Conservation (phyloP, 768 basidiomycete genomes). For the Sutorius australiensis region DNA sequence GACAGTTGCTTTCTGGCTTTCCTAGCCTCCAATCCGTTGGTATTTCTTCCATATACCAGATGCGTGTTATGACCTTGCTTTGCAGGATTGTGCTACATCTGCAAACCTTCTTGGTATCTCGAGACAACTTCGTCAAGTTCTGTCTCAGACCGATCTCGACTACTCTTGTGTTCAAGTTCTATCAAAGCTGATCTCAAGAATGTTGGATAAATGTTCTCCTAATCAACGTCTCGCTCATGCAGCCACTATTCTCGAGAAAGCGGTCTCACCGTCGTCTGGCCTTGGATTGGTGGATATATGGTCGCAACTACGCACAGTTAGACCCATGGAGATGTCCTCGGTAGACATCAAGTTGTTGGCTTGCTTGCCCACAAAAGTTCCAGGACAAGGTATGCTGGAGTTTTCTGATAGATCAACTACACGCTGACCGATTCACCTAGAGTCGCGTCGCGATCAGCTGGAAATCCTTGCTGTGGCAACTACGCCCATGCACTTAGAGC, state of each 20-base stretch:
- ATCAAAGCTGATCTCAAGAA: constrained; percentile 47
- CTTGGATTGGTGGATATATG: constrained; percentile 71
- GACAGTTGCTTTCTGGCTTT: constrained; percentile 16
- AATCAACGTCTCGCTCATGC: constrained; percentile 34
- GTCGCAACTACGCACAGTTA: constrained; percentile 40
- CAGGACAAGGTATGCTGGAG: constrained; percentile 11
- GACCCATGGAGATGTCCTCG: constrained; percentile 13
- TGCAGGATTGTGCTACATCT: constrained; percentile 35
- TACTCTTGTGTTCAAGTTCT: constrained; percentile 65
- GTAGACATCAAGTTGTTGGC: constrained; percentile 19
- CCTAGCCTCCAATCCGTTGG: constrained; percentile 24
- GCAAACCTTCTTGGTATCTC: constrained; percentile 37
- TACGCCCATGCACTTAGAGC: constrained; percentile 14
- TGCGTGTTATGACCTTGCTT: neutral
- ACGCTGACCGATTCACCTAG: constrained; percentile 7
- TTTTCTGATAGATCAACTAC: neutral
- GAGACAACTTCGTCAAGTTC: constrained; percentile 42
- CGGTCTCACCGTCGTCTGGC: constrained; percentile 64
- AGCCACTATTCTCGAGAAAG: constrained; percentile 40
- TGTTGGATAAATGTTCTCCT: constrained; percentile 34
- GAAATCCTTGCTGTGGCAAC: constrained; percentile 23
- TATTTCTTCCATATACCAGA: neutral
- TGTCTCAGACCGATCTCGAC: constrained; percentile 44
- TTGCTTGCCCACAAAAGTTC: neutral
- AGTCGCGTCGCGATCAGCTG: constrained; percentile 21